Conservation (phyloP, 768 basidiomycete species). For the Tulasnella sp. region DNA sequence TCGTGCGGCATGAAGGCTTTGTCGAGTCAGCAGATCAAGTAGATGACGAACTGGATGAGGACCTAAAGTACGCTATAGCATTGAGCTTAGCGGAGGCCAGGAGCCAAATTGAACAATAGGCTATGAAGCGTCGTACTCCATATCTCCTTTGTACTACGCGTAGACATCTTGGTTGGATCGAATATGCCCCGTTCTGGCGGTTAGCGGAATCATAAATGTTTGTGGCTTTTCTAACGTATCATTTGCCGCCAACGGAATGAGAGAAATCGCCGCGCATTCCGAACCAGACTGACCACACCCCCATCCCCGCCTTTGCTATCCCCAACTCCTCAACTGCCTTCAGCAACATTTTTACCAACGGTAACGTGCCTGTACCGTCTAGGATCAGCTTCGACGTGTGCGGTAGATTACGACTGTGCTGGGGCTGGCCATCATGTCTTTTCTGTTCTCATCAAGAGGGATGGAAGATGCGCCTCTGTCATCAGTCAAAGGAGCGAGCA, state of each 20-base stretch:
- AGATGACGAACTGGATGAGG: slow-evolving; percentile 46
- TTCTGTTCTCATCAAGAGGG: slow-evolving; percentile 11
- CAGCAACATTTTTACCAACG: no score
- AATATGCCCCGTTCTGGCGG: neutral
- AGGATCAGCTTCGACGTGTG: no score
- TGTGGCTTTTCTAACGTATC: no score
- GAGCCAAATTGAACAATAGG: slow-evolving; percentile 19
- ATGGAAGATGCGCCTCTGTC: neutral
- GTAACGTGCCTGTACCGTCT: no score
- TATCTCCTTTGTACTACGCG: slow-evolving; percentile 21
- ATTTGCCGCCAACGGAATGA: no score
- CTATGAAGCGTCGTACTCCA: neutral
- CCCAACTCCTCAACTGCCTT: no score
- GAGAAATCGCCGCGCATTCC: no score
- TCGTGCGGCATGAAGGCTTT: neutral
- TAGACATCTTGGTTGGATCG: neutral
- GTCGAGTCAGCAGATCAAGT: neutral
- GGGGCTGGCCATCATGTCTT: neutral
- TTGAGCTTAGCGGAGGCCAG: slow-evolving; percentile 60
- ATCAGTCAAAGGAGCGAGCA: neutral
- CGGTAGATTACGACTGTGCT: no score
- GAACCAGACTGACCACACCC: no score
- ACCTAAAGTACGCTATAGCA: slow-evolving; percentile 52
- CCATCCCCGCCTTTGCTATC: no score
- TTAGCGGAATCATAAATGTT: no score